Conservation (phyloP, 768 basidiomycete species). For the Hydnomerulius pinastri region DNA sequence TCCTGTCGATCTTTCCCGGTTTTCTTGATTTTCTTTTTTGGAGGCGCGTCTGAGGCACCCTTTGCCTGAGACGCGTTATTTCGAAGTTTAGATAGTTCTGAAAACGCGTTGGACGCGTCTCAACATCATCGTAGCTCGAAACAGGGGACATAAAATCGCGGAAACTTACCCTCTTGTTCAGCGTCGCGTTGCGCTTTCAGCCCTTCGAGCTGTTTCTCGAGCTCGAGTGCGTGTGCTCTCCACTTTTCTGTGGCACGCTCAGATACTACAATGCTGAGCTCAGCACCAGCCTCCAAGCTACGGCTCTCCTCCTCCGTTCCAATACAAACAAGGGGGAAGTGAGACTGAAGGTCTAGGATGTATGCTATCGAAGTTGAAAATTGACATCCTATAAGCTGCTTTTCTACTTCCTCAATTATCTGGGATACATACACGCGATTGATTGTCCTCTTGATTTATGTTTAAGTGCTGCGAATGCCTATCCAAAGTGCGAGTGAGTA, state of each 20-base stretch:
- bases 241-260: constrained; percentile 9
- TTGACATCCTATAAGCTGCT: not conserved
- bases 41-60: constrained; percentile 17
- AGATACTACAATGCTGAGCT: not conserved
- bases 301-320: not conserved
- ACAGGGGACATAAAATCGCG: not conserved
- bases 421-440: constrained; percentile 20
- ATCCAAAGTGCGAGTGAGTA: not conserved
- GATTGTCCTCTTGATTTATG: constrained; percentile 27
- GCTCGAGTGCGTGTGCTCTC: constrained; percentile 30
- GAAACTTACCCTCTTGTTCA: constrained; percentile 25
- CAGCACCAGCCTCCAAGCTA: not conserved
- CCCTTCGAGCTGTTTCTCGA: constrained; percentile 24
- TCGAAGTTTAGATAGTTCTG: constrained; percentile 25
- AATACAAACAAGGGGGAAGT: constrained; percentile 16
- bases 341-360: constrained; percentile 26
- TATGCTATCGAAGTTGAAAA: constrained; percentile 26
- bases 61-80: constrained; percentile 11
- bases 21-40: constrained; percentile 31
- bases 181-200: constrained; percentile 23
- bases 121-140: not conserved
- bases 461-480: constrained; percentile 27
- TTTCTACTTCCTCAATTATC: not conserved
- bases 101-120: not conserved
- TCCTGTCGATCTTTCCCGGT: constrained; percentile 17